A percentile compares a stretch with the other conserved stretches of the same genome.
phyloP scores from a whole-genome alignment of 345 rosid species.

The Erysimum cheiranthoides region DNA sequence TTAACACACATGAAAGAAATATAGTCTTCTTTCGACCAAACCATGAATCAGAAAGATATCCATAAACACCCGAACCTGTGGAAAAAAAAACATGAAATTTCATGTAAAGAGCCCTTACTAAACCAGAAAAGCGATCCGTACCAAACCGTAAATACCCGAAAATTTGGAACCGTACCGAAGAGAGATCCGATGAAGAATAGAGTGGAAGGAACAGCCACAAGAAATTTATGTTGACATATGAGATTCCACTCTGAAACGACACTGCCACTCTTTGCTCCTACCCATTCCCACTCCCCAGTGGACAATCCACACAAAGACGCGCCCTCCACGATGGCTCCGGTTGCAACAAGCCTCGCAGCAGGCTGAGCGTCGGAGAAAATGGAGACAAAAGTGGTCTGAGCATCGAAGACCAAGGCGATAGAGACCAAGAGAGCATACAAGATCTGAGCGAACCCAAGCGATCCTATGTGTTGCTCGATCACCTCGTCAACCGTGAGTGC shows the following conservation, averaged over 20 bases:
- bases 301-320: conserved; percentile 55
- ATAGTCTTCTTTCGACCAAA: conserved; percentile 69
- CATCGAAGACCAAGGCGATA: conserved; percentile 70
- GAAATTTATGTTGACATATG: conserved; percentile 65
- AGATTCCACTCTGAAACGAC: conserved; percentile 74
- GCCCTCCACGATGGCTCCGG: conserved; percentile 32
- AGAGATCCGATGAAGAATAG: conserved; percentile 81
- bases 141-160: background rate
- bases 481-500: conserved; percentile 76
- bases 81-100: background rate
- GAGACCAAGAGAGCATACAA: conserved; percentile 70
- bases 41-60: conserved; percentile 62
- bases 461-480: conserved; percentile 64
- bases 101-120: background rate
- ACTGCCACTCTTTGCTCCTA: conserved; percentile 54
- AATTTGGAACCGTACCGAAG: conserved; percentile 49
- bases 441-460: conserved; percentile 70
- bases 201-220: conserved; percentile 75
- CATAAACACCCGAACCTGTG: conserved; percentile 66
- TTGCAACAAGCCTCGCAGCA: conserved; percentile 23
- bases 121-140: background rate
- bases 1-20: conserved; percentile 54
- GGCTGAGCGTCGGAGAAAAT: conserved; percentile 82
- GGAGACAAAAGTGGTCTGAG: conserved; percentile 66
- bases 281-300: conserved; percentile 75